A percentile compares a stretch with the other conserved stretches of the same genome.
phyloP scores from a whole-genome alignment of 805 yeast species.

The Kodamaea leandrae region DNA sequence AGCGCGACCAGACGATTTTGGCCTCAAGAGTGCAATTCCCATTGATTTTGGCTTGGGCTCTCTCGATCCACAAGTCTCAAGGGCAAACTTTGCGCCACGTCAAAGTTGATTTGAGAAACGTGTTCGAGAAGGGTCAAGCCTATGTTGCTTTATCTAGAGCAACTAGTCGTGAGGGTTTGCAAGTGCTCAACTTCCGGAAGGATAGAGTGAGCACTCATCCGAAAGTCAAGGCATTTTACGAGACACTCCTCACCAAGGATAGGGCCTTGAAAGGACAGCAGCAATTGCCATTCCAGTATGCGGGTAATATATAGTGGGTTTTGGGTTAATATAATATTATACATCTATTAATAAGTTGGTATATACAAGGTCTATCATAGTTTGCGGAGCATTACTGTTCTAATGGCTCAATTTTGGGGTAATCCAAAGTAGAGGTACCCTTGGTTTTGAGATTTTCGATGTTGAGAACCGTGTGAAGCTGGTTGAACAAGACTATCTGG shows the following conservation, averaged over 20 bases:
- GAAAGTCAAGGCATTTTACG: conserved; percentile 69
- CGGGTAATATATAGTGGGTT: conserved; percentile 2
- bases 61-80: conserved; percentile 93
- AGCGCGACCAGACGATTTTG: conserved; percentile 53
- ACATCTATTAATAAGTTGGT: neutral
- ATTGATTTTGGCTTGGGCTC: conserved; percentile 90
- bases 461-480: conserved; percentile 1
- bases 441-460: neutral
- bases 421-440: too few relatives aligned
- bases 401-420: neutral
- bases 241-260: conserved; percentile 28
- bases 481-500: conserved; percentile 18
- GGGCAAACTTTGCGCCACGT: conserved; percentile 84
- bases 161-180: conserved; percentile 75
- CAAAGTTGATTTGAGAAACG: conserved; percentile 68
- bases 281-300: conserved; percentile 4
- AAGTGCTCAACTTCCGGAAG: conserved; percentile 69
- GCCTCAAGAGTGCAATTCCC: conserved; percentile 83
- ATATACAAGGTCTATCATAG: conserved; percentile 1
- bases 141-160: conserved; percentile 96
- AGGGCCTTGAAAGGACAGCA: conserved; percentile 1
- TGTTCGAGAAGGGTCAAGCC: conserved; percentile 92
- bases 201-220: conserved; percentile 65
- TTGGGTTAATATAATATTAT: conserved; percentile 1
- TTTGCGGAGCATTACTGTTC: neutral